Evolutionary conservation across 805 yeast genomes (phyloP), one percentile per base, ranked within the genome.

Genomic region (Candida patagonica): DNA sequence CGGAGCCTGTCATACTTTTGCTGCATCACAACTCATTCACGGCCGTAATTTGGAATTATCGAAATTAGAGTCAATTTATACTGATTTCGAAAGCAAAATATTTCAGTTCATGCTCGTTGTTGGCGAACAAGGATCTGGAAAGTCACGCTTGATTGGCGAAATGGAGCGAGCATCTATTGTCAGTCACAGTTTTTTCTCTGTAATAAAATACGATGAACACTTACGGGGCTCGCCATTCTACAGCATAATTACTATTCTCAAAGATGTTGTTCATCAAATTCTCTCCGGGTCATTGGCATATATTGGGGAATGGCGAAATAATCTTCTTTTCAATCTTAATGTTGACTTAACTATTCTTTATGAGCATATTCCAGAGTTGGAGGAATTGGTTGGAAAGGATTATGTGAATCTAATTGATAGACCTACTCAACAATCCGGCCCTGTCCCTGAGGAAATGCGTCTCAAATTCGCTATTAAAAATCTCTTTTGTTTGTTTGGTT

Each of bases 61-160:
- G 5, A 38, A 43, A 10, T 44, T 65, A 16, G 54, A 53, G 10
- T 42, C 52, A 1, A 33, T 42, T 9, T 52, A 56, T 38, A 44
- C 49, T 13, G 34, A 37, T 5, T 39, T 39, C n/a, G 42, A 45
- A 3, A 47, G 42, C 6, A 1, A 71, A 70, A 48, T 57, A 72
- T 35, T 37, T 6, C 27, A 42, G 31, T 44, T 33, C 35, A 65
- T 85, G 34, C 37, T 59, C 1, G 32, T 60, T 2, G 63, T 68
- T 42, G 98, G 98, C 0, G 74, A 77, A 0, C 54, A 67, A 0
- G 94, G 95, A 0, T 66, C 74, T 7, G 94, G 96, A 2, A 89
- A 89, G 56, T 79, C 92, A 1, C 53, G 67, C 4, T 42, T 71
- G 6, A 49, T 72, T 5, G 55, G 55, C 22, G 71, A 67, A 22